Evolutionary conservation across 495 filamentous ascomycete species (phyloP).

Genomic region (Hyaloscypha variabilis): DNA sequence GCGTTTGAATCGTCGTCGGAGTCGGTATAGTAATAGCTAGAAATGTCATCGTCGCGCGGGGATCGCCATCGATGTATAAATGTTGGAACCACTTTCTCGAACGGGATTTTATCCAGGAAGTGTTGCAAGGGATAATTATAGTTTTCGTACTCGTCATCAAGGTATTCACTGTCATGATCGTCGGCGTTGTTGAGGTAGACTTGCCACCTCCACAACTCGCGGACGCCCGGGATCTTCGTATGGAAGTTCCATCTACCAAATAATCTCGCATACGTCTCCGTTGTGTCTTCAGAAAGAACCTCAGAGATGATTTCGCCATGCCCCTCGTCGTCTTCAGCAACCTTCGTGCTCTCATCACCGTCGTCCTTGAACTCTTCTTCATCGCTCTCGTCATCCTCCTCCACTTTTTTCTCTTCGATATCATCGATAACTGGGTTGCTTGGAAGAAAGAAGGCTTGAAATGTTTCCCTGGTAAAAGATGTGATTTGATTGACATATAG

Average conservation of each 20-base stretch:
- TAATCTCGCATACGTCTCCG: neutral
- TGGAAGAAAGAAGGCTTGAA: neutral
- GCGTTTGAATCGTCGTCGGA: too few relatives aligned
- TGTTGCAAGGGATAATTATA: neutral
- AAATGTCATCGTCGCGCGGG: neutral
- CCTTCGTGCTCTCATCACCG: neutral
- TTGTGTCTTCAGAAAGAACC: neutral
- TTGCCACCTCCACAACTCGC: neutral
- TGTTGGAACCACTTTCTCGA: neutral
- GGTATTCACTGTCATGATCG: neutral
- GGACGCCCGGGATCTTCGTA: neutral
- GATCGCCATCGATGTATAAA: too few relatives aligned
- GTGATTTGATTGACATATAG: conserved; percentile 3
- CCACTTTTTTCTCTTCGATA: neutral
- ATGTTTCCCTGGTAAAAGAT: neutral
- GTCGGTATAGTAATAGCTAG: too few relatives aligned
- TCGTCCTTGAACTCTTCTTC: neutral
- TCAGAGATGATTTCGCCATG: neutral
- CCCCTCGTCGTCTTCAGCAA: neutral
- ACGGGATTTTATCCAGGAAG: neutral
- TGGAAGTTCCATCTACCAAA: conserved; percentile 1
- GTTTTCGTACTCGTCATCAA: neutral
- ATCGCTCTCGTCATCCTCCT: neutral
- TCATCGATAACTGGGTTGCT: too few relatives aligned
- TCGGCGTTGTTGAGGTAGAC: neutral